These are phyloP conservation scores for Sporothrix protearum DNA, from an alignment of 2,329 filamentous ascomycete genomes.

Conservation along the genomic window DNA sequence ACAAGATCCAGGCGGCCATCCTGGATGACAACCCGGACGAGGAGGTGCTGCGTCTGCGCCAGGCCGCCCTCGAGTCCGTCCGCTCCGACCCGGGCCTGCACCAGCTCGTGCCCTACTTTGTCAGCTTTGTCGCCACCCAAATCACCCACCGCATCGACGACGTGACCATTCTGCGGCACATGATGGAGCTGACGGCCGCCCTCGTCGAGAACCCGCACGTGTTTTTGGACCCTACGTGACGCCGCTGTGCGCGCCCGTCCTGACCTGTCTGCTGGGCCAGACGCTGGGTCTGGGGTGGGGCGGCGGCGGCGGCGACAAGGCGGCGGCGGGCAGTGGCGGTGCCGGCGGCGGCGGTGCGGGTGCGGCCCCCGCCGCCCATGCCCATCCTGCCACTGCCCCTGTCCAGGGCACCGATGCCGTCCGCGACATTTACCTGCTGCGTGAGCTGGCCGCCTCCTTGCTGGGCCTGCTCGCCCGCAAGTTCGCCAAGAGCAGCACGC, in stretches of 20 bases:
- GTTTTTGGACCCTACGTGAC: constrained; percentile 62
- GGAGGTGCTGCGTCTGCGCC: constrained; percentile 65
- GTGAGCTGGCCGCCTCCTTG: constrained; percentile 79
- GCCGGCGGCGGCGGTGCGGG: constrained; percentile 33
- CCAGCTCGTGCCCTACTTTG: constrained; percentile 93
- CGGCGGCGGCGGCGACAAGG: not conserved
- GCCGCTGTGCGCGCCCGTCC: constrained; percentile 74
- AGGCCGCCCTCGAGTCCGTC: constrained; percentile 80
- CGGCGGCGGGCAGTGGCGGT: constrained; percentile 45
- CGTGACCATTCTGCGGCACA: constrained; percentile 80
- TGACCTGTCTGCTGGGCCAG: constrained; percentile 86
- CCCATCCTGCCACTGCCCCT: not conserved
- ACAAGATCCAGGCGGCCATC: constrained; percentile 86
- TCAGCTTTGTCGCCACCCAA: constrained; percentile 92
- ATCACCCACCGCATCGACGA: constrained; percentile 92
- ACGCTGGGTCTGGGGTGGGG: constrained; percentile 66
- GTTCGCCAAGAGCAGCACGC: constrained; percentile 75
- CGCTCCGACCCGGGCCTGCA: constrained; percentile 88
- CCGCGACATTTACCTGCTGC: constrained; percentile 70
- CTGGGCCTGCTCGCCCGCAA: constrained; percentile 75
- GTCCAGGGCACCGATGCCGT: constrained; percentile 49
- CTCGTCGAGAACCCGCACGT: constrained; percentile 80
- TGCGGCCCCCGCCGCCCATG: too few relatives aligned
- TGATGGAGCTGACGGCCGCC: constrained; percentile 85
- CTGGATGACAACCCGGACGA: constrained; percentile 85